These are phyloP conservation scores for Middelhovenomyces tepae DNA, from an alignment of 805 yeast genomes.

Conservation along the genomic window DNA sequence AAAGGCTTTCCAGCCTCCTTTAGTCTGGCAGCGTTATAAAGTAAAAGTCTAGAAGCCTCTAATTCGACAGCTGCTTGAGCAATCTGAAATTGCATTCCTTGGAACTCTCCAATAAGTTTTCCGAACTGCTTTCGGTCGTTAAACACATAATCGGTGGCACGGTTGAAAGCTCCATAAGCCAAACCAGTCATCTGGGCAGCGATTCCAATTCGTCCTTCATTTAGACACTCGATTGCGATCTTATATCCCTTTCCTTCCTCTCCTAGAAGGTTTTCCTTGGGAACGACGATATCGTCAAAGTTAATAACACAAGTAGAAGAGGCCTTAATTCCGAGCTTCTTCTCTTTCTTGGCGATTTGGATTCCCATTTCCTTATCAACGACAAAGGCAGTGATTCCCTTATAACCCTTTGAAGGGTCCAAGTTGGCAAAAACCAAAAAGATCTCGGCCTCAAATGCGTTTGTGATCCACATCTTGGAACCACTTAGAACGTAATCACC, in stretches of 20 bases:
- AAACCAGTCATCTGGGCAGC: constrained; percentile 39
- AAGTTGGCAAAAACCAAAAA: constrained; percentile 34
- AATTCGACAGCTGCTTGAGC: constrained; percentile 37
- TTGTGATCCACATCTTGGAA: constrained; percentile 40
- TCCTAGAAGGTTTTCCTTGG: constrained; percentile 34
- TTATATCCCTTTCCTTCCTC: constrained; percentile 38
- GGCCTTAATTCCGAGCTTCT: constrained; percentile 36
- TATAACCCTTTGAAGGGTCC: constrained; percentile 35
- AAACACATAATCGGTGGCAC: constrained; percentile 31
- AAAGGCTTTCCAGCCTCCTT: constrained; percentile 35
- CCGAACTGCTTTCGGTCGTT: constrained; percentile 38
- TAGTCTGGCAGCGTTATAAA: constrained; percentile 38
- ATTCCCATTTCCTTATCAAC: constrained; percentile 35
- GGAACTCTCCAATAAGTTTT: constrained; percentile 34
- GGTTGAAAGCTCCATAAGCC: constrained; percentile 36
- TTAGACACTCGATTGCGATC: constrained; percentile 35
- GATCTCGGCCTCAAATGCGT: constrained; percentile 35
- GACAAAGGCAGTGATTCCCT: constrained; percentile 37
- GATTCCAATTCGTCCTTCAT: constrained; percentile 39
- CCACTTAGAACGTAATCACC: constrained; percentile 33
- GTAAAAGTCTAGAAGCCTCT: constrained; percentile 34
- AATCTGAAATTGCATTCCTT: constrained; percentile 40
- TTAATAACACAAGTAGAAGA: constrained; percentile 35
- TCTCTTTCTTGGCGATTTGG: constrained; percentile 35
- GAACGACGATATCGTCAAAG: constrained; percentile 34